phyloP scores from a whole-genome alignment of 805 yeast species.

The Wickerhamomyces queroliae region DNA sequence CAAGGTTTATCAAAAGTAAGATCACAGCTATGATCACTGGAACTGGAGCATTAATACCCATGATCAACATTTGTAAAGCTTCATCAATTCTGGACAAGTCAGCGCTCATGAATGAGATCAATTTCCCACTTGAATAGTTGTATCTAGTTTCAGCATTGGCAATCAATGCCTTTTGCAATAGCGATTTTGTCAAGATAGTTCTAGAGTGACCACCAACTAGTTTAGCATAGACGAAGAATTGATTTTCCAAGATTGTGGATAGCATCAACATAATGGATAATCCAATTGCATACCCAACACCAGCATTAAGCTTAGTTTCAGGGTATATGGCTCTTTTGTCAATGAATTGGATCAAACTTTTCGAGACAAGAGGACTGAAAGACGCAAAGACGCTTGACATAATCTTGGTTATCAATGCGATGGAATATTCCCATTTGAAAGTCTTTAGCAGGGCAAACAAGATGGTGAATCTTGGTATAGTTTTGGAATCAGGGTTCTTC shows the following conservation, averaged over 20 bases:
- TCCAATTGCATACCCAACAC: conserved; percentile 75
- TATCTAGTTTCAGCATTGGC: conserved; percentile 50
- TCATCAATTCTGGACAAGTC: conserved; percentile 74
- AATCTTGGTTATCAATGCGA: conserved; percentile 33
- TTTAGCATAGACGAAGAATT: conserved; percentile 52
- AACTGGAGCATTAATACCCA: conserved; percentile 44
- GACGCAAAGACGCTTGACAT: conserved; percentile 40
- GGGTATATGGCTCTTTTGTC: conserved; percentile 34
- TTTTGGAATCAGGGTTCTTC: conserved; percentile 23
- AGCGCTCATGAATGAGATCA: conserved; percentile 72
- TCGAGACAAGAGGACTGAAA: conserved; percentile 46
- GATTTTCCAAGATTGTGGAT: conserved; percentile 48
- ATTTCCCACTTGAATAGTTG: conserved; percentile 55
- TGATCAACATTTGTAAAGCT: conserved; percentile 56
- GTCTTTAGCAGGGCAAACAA: conserved; percentile 38
- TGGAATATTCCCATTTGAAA: conserved; percentile 33
- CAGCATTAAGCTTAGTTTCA: conserved; percentile 36
- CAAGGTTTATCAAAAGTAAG: conserved; percentile 54
- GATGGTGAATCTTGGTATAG: conserved; percentile 33
- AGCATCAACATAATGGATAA: conserved; percentile 45
- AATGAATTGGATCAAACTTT: conserved; percentile 45
- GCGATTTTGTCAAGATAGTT: conserved; percentile 61
- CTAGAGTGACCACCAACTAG: conserved; percentile 61
- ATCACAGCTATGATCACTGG: conserved; percentile 53
- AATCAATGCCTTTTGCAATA: conserved; percentile 58